phyloP scores from a whole-genome alignment of 345 rosid genomes.

The Trapa bicornis region DNA sequence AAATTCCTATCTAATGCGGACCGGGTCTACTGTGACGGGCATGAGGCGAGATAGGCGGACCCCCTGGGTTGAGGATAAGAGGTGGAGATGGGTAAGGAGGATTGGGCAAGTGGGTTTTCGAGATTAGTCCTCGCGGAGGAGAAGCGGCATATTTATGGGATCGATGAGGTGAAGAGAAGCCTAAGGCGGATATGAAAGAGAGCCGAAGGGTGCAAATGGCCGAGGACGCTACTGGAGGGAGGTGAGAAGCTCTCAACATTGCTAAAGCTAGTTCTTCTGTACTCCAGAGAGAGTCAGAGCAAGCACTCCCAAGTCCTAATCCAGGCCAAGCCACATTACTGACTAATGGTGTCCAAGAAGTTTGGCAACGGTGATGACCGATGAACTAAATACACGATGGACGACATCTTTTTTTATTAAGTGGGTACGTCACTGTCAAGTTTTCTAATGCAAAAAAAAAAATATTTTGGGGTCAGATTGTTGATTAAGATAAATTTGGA shows the following conservation, averaged over 20 bases:
- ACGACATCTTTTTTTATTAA: too few species aligned
- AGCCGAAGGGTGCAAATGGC: slow-evolving; percentile 23
- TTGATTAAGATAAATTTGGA: too few species aligned
- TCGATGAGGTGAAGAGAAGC: slow-evolving; percentile 20
- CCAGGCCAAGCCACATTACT: too few species aligned
- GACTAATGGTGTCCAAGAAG: too few species aligned
- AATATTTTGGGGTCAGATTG: too few species aligned
- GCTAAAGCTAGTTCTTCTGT: neutral
- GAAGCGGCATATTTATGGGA: slow-evolving; percentile 22
- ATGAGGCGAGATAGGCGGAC: slow-evolving; percentile 13
- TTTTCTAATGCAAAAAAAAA: too few species aligned
- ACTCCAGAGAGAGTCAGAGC: neutral
- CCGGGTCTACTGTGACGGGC: slow-evolving; percentile 21
- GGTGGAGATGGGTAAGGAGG: slow-evolving; percentile 6
- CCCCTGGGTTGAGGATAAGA: slow-evolving; percentile 3
- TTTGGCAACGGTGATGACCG: too few species aligned
- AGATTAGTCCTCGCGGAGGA: slow-evolving; percentile 9
- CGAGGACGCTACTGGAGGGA: slow-evolving; percentile 21
- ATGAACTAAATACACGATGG: too few species aligned
- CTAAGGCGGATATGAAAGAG: slow-evolving; percentile 25
- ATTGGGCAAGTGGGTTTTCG: slow-evolving; percentile 12
- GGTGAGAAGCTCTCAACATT: slow-evolving; percentile 30
- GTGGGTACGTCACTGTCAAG: too few species aligned
- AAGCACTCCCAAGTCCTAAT: too few species aligned
- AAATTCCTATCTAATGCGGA: neutral